A percentile compares a stretch with the other conserved stretches of the same genome.
Conservation (phyloP, 192 early-diverging fungal genomes). For the Coemansia sp. region DNA sequence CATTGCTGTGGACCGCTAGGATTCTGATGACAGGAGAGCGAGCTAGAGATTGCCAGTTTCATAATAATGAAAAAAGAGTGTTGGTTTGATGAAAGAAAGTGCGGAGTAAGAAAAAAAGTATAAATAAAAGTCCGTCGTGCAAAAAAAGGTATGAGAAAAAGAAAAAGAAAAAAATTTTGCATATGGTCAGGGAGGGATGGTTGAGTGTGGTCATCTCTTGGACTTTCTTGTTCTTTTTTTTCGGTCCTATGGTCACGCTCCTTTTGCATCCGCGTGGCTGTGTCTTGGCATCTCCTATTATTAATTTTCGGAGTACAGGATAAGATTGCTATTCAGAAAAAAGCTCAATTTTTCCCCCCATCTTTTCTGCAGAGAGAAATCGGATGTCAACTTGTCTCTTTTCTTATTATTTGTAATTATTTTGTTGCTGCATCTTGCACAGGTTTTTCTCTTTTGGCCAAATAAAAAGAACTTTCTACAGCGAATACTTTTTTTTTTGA, state of each 20-base stretch:
- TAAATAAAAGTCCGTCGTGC: no score
- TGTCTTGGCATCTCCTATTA: conserved; percentile 3
- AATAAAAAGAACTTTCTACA: neutral
- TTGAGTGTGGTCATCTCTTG: neutral
- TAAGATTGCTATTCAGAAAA: neutral
- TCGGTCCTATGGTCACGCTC: neutral
- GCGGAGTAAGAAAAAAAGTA: neutral
- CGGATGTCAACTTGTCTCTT: no score
- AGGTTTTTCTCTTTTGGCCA: no score
- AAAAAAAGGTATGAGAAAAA: no score
- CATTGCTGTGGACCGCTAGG: conserved; percentile 27
- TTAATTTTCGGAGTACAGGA: neutral
- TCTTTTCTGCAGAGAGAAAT: neutral
- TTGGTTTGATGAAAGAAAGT: neutral
- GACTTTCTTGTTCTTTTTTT: neutral
- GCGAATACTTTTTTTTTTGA: neutral
- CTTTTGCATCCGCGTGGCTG: conserved; percentile 1
- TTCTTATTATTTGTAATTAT: no score
- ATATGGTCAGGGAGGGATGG: no score
- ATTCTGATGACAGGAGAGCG: neutral
- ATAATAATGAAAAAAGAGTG: neutral
- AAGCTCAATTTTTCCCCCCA: neutral
- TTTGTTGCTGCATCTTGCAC: no score
- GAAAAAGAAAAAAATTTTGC: no score
- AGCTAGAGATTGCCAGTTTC: neutral